phyloP scores from a whole-genome alignment of 306 rosid species.

The Lathyrus tuberosus region DNA sequence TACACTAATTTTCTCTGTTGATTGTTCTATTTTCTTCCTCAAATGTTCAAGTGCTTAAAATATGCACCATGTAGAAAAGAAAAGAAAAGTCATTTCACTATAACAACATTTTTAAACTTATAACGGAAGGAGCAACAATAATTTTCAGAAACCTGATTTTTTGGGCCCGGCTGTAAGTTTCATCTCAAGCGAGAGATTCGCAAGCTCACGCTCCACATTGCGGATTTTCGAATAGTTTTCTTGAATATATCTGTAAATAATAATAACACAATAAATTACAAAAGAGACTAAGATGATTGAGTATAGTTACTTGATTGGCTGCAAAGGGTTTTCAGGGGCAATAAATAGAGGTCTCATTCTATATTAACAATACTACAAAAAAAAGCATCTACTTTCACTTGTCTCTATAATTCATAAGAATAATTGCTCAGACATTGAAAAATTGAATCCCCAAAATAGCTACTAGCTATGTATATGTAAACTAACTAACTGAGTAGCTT shows the following conservation, averaged over 20 bases:
- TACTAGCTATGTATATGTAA: constrained; percentile 6
- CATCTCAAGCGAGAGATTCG: constrained; percentile 79
- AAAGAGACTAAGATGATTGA: constrained; percentile 13
- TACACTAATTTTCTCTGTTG: constrained; percentile 71
- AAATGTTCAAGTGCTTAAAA: constrained; percentile 81
- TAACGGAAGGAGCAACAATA: constrained; percentile 30
- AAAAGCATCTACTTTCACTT: constrained; percentile 2
- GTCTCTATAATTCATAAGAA: constrained; percentile 32
- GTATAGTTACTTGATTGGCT: constrained; percentile 14
- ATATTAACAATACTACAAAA: constrained; percentile 26
- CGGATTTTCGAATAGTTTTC: constrained; percentile 94
- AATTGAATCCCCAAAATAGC: constrained; percentile 10
- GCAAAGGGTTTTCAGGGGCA: constrained; percentile 11
- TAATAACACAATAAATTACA: neutral
- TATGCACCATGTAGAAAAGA: constrained; percentile 38
- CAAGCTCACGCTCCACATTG: constrained; percentile 86
- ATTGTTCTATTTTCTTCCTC: constrained; percentile 83
- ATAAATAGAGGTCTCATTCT: neutral
- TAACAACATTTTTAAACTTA: constrained; percentile 23
- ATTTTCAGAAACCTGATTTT: constrained; percentile 74
- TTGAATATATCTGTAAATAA: constrained; percentile 67
- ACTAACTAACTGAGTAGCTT: constrained; percentile 3
- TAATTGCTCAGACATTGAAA: constrained; percentile 18
- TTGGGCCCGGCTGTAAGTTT: constrained; percentile 95
- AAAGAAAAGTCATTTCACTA: constrained; percentile 43